Evolutionary conservation across 2,329 filamentous ascomycete genomes (phyloP).

Genomic region (Calonectria fujianensis): DNA sequence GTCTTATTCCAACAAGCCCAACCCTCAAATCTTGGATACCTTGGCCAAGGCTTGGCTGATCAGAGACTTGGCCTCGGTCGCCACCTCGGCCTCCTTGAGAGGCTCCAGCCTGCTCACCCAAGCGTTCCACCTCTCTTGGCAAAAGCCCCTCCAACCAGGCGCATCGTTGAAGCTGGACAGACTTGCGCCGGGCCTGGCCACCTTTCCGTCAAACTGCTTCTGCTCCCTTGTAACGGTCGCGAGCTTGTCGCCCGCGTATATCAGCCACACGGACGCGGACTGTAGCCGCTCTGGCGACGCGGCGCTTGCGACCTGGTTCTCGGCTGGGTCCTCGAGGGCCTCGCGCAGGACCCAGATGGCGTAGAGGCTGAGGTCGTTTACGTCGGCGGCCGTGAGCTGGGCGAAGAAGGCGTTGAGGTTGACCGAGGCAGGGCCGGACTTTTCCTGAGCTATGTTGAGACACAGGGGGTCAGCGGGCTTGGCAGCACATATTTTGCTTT

Average conservation of each 20-base stretch:
- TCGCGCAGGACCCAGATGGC: conserved; percentile 47
- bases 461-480: background rate
- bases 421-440: conserved; percentile 29
- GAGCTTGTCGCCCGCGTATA: conserved; percentile 37
- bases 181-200: conserved; percentile 43
- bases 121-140: conserved; percentile 39
- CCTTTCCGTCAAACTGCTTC: conserved; percentile 49
- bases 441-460: conserved; percentile 39
- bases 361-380: conserved; percentile 44
- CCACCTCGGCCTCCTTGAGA: background rate
- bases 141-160: conserved; percentile 46
- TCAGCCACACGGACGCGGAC: conserved; percentile 41
- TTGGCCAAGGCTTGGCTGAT: conserved; percentile 7
- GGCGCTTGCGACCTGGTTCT: conserved; percentile 18
- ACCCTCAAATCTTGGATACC: conserved; percentile 3
- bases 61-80: background rate
- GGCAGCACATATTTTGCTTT: fast-evolving
- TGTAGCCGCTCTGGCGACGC: conserved; percentile 32
- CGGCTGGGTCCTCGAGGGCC: conserved; percentile 44
- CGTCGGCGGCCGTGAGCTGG: conserved; percentile 36
- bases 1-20: background rate
- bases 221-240: background rate
- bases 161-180: conserved; percentile 8
- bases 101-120: conserved; percentile 33
- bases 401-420: conserved; percentile 49